phyloP scores from a whole-genome alignment of 1,139 yeast genomes.

The Debaryomyces subglobosus region DNA sequence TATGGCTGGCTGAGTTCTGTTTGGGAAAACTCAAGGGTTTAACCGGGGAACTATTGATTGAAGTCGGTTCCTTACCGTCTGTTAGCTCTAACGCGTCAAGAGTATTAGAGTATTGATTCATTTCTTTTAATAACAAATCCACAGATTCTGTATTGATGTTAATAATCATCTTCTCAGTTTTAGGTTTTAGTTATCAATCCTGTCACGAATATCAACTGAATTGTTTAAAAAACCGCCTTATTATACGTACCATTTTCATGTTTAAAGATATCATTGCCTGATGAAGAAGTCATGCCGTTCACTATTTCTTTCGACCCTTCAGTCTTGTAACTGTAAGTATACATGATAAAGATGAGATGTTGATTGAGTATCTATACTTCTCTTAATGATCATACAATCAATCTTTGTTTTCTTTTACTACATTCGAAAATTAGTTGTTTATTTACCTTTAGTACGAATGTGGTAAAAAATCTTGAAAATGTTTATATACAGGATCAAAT shows the following conservation, averaged over 20 bases:
- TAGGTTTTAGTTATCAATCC: constrained; percentile 1
- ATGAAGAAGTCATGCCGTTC: background rate
- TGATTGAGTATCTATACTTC: constrained; percentile 1
- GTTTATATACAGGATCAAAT: background rate
- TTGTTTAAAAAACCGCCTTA: background rate
- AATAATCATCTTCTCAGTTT: constrained; percentile 9
- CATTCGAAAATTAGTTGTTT: constrained; percentile 1
- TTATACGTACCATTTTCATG: constrained; percentile 33
- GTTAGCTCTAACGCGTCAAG: constrained; percentile 8
- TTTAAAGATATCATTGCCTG: constrained; percentile 23
- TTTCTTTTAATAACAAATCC: constrained; percentile 30
- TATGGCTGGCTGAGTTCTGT: constrained; percentile 9
- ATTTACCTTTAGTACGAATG: constrained; percentile 6
- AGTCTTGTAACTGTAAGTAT: background rate
- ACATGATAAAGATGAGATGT: background rate
- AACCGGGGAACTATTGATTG: constrained; percentile 34
- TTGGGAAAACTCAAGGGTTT: constrained; percentile 38
- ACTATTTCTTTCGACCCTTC: background rate
- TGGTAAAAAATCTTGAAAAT: background rate
- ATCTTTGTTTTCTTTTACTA: constrained; percentile 7
- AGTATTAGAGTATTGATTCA: constrained; percentile 21
- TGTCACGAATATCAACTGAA: constrained; percentile 2
- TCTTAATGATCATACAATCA: background rate
- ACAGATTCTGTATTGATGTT: constrained; percentile 26
- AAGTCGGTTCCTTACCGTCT: constrained; percentile 12